Conservation (phyloP, 352 stramenopile genomes). For the Phytopythium helicoides region DNA sequence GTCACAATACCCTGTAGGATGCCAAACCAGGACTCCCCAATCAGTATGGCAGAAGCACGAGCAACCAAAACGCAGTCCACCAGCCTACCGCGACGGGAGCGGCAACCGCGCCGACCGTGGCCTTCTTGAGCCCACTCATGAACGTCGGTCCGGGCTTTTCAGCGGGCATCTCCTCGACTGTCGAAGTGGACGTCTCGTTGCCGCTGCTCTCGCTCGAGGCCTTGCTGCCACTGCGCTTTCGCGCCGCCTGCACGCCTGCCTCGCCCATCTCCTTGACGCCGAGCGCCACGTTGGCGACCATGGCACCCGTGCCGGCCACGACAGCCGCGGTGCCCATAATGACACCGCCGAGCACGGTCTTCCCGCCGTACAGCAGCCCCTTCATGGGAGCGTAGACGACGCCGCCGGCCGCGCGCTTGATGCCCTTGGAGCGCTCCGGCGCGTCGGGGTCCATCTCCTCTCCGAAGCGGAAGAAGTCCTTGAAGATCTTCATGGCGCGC, state of each 20-base stretch:
- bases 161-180: conserved; percentile 35
- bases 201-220: conserved; percentile 33
- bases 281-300: conserved; percentile 80
- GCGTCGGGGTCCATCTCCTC: conserved; percentile 84
- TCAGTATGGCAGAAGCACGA: no score
- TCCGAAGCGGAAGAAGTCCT: conserved; percentile 85
- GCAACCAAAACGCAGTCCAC: not conserved
- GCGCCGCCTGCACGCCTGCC: conserved; percentile 69
- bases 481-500: conserved; percentile 81
- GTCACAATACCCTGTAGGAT: conserved; percentile 74
- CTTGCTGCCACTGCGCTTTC: conserved; percentile 59
- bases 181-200: conserved; percentile 13
- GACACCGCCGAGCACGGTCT: conserved; percentile 79
- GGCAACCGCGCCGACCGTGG: conserved; percentile 75
- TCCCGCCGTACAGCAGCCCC: conserved; percentile 79
- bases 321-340: conserved; percentile 82
- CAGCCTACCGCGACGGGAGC: conserved; percentile 72
- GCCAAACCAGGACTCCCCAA: no score
- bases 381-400: conserved; percentile 83
- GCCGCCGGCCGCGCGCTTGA: conserved; percentile 74
- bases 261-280: conserved; percentile 88
- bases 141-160: conserved; percentile 78
- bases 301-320: conserved; percentile 67
- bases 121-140: conserved; percentile 84
- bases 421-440: conserved; percentile 67